These are phyloP conservation scores for Lasiodiplodia sp. DNA, from an alignment of 2,329 filamentous ascomycete genomes.

Conservation along the genomic window DNA sequence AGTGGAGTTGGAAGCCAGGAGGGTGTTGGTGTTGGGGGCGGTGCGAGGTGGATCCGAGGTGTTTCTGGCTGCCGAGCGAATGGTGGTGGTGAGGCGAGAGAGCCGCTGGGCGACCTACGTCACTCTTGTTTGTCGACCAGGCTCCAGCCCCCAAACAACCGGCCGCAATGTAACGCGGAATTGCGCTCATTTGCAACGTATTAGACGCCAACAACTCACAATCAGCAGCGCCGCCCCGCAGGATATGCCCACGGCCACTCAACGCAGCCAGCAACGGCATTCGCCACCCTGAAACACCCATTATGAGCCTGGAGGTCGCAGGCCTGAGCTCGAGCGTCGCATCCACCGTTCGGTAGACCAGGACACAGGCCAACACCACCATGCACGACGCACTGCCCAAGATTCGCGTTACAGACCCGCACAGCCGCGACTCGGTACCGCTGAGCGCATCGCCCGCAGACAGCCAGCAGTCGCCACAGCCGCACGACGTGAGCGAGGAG, in stretches of 20 bases:
- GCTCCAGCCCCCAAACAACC: conserved; percentile 10
- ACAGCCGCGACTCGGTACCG: conserved; percentile 43
- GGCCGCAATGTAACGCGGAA: conserved; percentile 28
- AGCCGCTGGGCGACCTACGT: conserved; percentile 9
- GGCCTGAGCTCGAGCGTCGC: conserved; percentile 16
- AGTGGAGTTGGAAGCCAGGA: not conserved
- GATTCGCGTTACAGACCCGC: conserved; percentile 55
- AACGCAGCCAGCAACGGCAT: conserved; percentile 5
- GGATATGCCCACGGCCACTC: conserved; percentile 11
- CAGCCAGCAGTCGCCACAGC: conserved; percentile 28
- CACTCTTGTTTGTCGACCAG: conserved; percentile 9
- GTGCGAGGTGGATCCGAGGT: conserved; percentile 4
- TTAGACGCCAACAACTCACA: conserved; percentile 17
- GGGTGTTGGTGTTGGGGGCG: conserved; percentile 4
- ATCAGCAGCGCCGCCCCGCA: conserved; percentile 14
- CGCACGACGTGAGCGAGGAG: conserved; percentile 17
- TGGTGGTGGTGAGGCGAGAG: not conserved
- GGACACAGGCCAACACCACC: conserved; percentile 25
- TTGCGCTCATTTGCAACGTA: conserved; percentile 29
- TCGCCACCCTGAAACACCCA: conserved; percentile 29
- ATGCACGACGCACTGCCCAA: conserved; percentile 52
- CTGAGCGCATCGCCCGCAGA: conserved; percentile 33
- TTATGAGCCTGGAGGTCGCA: conserved; percentile 23
- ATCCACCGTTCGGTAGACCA: conserved; percentile 13
- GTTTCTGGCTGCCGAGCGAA: conserved; percentile 14